Evolutionary conservation across 371 early-diverging fungal genomes (phyloP).

Genomic region (Entomophthora muscae): DNA sequence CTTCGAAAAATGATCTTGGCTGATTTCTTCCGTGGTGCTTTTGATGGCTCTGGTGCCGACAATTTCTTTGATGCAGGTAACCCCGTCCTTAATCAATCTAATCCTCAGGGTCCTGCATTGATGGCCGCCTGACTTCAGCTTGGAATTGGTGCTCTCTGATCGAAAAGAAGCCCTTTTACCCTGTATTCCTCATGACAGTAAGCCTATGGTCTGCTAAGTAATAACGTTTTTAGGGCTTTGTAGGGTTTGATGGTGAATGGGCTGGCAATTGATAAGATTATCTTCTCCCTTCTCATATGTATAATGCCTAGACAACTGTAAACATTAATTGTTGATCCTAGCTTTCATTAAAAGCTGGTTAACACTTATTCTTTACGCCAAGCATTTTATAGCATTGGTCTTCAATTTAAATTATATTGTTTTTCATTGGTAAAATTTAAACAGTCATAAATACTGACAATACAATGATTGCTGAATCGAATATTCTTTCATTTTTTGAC

Average conservation of each 20-base stretch:
- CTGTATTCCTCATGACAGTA: conserved; percentile 69
- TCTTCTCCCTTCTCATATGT: neutral
- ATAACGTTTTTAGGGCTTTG: conserved; percentile 34
- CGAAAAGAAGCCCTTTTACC: conserved; percentile 86
- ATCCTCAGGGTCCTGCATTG: conserved; percentile 64
- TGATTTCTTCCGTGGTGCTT: conserved; percentile 89
- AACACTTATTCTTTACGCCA: too few relatives aligned
- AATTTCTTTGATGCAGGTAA: conserved; percentile 79
- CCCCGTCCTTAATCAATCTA: neutral
- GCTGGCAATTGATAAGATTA: neutral
- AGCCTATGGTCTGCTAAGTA: neutral
- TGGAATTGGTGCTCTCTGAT: conserved; percentile 92
- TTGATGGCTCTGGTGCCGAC: conserved; percentile 91
- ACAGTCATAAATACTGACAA: too few relatives aligned
- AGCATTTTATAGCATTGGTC: too few relatives aligned
- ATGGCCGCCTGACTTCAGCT: conserved; percentile 82
- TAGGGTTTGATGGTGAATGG: conserved; percentile 58
- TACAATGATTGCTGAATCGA: too few relatives aligned
- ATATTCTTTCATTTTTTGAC: too few relatives aligned
- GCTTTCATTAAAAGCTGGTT: too few relatives aligned
- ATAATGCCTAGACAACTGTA: too few relatives aligned
- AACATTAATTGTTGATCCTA: too few relatives aligned
- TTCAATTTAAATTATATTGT: too few relatives aligned
- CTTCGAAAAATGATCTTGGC: conserved; percentile 54
- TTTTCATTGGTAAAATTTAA: too few relatives aligned